phyloP scores from a whole-genome alignment of 495 filamentous ascomycete species.

The Parathielavia hyrcaniae region DNA sequence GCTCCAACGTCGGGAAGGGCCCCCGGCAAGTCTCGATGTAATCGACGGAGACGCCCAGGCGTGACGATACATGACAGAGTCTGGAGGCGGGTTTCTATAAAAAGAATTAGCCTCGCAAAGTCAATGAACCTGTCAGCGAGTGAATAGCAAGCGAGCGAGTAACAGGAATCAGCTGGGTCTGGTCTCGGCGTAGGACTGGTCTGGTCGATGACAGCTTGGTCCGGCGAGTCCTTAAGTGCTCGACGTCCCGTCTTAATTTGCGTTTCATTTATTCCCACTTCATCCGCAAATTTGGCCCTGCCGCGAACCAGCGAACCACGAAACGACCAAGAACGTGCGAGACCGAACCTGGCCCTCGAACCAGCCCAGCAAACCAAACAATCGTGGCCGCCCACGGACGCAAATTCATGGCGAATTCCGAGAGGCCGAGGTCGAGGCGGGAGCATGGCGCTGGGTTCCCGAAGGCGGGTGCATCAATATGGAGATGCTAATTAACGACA shows the following conservation, averaged over 20 bases:
- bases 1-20: conserved; percentile 18
- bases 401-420: conserved; percentile 16
- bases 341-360: conserved; percentile 15
- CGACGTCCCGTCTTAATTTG: conserved; percentile 39
- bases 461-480: conserved; percentile 21
- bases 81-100: conserved; percentile 35
- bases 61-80: conserved; percentile 9
- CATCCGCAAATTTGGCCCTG: conserved; percentile 44
- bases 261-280: conserved; percentile 47
- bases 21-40: conserved; percentile 21
- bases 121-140: conserved; percentile 14
- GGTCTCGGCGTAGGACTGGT: conserved; percentile 22
- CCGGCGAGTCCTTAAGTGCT: conserved; percentile 30
- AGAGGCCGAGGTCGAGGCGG: conserved; percentile 5
- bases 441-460: conserved; percentile 10
- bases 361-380: conserved; percentile 11
- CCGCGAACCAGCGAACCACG: conserved; percentile 22
- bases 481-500: conserved; percentile 28
- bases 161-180: conserved; percentile 10
- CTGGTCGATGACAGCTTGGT: conserved; percentile 18
- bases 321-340: not conserved
- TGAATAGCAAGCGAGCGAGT: conserved; percentile 9
- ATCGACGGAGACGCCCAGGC: conserved; percentile 12
- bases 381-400: conserved; percentile 17
- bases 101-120: conserved; percentile 32